Percentiles rank a stretch among this genome's conserved stretches.
Evolutionary conservation across 306 rosid genomes (phyloP).

Genomic region (Aeschynomene evenia): DNA sequence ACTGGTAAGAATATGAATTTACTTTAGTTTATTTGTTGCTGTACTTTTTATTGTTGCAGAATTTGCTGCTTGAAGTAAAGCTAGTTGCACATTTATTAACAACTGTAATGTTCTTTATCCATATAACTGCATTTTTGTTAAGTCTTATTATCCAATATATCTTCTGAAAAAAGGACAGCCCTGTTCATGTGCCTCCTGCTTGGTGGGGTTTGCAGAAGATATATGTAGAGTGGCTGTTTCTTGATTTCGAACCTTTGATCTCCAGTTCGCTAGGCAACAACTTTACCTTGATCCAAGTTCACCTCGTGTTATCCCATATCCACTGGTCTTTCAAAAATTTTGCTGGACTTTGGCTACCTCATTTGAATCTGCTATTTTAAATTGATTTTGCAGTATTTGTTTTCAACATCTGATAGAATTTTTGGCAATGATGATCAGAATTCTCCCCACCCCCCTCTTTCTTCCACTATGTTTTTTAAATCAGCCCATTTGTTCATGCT

Average conservation of each 20-base stretch:
- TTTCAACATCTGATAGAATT: constrained; percentile 7
- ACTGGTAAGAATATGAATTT: constrained; percentile 56
- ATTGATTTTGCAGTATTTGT: constrained; percentile 8
- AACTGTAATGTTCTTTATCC: neutral
- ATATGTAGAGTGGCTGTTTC: too few species aligned
- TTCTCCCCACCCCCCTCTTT: neutral
- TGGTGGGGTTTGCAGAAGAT: too few species aligned
- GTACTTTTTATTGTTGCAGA: constrained; percentile 2
- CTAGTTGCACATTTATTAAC: neutral
- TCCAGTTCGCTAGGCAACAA: too few species aligned
- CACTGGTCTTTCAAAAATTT: neutral
- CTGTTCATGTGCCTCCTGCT: too few species aligned
- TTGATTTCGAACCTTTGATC: too few species aligned
- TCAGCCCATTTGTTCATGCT: constrained; percentile 33
- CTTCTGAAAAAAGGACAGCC: too few species aligned
- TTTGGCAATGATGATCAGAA: neutral
- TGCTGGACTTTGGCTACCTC: neutral
- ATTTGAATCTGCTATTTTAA: constrained; percentile 15
- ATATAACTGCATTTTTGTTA: constrained; percentile 3
- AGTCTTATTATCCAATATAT: constrained; percentile 4
- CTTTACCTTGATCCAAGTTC: too few species aligned
- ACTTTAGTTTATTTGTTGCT: neutral
- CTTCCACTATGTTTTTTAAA: constrained; percentile 17
- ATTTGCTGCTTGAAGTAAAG: constrained; percentile 17
- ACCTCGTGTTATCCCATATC: neutral